A percentile compares a stretch with the other conserved stretches of the same genome.
These are phyloP conservation scores for Myxozyma vanderwaltii DNA, from an alignment of 805 yeast species.

Conservation along the genomic window DNA sequence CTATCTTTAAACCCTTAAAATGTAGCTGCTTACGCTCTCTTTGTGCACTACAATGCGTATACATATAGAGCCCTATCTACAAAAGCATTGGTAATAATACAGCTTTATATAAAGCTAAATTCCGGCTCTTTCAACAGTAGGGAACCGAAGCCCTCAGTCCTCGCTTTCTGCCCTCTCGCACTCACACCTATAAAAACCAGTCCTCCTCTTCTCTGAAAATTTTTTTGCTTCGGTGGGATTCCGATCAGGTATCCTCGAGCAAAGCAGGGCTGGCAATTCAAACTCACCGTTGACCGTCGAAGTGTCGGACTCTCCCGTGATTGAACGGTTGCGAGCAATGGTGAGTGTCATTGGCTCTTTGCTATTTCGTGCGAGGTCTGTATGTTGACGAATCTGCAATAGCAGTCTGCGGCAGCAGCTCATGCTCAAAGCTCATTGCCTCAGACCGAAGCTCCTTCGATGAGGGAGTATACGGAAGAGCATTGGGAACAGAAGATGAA, in stretches of 20 bases:
- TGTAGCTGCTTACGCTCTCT: background rate
- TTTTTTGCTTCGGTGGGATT: background rate
- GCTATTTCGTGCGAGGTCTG: background rate
- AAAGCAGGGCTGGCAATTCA: background rate
- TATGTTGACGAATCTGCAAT: background rate
- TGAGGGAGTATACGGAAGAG: constrained; percentile 32
- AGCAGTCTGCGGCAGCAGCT: constrained; percentile 12
- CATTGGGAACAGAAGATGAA: constrained; percentile 39
- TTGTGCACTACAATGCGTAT: background rate
- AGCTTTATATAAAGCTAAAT: background rate
- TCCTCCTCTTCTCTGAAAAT: background rate
- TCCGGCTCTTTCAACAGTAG: background rate
- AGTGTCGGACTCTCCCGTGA: constrained; percentile 13
- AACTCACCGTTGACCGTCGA: background rate
- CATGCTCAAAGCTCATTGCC: background rate
- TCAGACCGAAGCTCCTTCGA: background rate
- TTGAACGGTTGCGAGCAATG: constrained; percentile 10
- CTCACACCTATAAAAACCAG: constrained; percentile 3
- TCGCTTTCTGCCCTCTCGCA: background rate
- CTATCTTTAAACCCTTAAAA: background rate
- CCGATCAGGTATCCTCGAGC: background rate
- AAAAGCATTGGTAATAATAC: too few species aligned
- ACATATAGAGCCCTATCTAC: background rate
- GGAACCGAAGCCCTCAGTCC: background rate
- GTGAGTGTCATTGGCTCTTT: constrained; percentile 2